Conservation (phyloP, 2,329 filamentous ascomycete species). For the Cephalotrichum gorgonifer region DNA sequence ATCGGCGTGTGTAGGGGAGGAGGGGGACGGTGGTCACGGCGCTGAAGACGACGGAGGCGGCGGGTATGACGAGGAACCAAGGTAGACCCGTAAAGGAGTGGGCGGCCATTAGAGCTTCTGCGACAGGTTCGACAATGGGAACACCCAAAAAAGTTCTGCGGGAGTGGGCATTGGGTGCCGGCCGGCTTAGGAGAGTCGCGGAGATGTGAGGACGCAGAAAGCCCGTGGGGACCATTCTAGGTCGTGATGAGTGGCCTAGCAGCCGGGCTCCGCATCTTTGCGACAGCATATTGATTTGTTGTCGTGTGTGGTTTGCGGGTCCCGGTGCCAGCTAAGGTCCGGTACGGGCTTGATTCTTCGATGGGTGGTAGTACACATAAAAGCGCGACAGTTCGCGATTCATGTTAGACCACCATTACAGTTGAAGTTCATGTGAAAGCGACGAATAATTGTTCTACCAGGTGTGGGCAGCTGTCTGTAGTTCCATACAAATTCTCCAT, state of each 20-base stretch:
- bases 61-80: conserved; percentile 44
- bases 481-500: neutral
- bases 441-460: neutral
- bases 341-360: no score
- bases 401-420: no score
- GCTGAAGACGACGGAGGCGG: conserved; percentile 37
- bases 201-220: neutral
- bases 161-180: neutral
- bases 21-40: conserved; percentile 35
- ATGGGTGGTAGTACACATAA: no score
- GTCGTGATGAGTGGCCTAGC: neutral
- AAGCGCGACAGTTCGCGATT: no score
- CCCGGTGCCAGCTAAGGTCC: neutral
- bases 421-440: no score
- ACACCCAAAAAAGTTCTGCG: neutral
- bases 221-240: neutral
- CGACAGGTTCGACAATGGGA: conserved; percentile 22
- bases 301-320: neutral
- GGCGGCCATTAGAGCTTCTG: conserved; percentile 29
- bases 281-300: neutral
- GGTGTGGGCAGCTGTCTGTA: neutral
- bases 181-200: neutral
- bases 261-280: conserved; percentile 1
- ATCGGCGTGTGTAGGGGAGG: conserved; percentile 25
- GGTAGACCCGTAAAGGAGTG: conserved; percentile 33